phyloP scores from a whole-genome alignment of 129 eudicot genomes.

The Tagetes patula region DNA sequence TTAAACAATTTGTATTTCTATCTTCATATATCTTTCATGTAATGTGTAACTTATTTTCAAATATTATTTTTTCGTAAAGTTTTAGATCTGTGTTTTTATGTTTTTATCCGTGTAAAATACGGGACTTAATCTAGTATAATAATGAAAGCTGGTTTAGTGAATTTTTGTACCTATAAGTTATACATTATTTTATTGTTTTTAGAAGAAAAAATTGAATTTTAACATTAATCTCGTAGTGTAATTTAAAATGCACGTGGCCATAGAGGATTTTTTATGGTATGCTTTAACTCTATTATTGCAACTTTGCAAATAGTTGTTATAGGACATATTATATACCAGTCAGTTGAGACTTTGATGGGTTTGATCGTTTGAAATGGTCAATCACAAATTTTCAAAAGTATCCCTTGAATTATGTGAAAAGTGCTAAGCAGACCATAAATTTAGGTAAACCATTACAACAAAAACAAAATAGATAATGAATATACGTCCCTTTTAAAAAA shows the following conservation, averaged over 20 bases:
- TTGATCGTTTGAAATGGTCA: not conserved
- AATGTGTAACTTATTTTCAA: too few relatives aligned
- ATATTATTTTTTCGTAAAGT: too few relatives aligned
- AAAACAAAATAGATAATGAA: too few relatives aligned
- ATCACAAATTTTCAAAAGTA: not conserved
- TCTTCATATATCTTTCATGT: too few relatives aligned
- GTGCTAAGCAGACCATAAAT: not conserved
- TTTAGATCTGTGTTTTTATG: too few relatives aligned
- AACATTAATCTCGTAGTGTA: not conserved
- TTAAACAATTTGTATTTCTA: too few relatives aligned
- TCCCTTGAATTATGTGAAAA: not conserved
- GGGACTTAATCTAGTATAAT: too few relatives aligned
- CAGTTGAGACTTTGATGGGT: not conserved
- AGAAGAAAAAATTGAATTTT: not conserved
- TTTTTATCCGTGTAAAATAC: too few relatives aligned
- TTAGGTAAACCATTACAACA: not conserved
- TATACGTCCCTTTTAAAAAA: too few relatives aligned
- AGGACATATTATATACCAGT: not conserved
- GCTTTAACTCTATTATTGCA: slow-evolving; percentile 4
- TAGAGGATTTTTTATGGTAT: not conserved
- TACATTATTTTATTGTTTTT: not conserved
- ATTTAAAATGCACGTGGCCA: not conserved
- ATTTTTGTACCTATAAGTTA: not conserved
- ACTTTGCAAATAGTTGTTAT: not conserved
- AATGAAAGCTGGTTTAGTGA: not conserved